phyloP scores from a whole-genome alignment of 768 basidiomycete genomes.

The Leccinum obscurum region DNA sequence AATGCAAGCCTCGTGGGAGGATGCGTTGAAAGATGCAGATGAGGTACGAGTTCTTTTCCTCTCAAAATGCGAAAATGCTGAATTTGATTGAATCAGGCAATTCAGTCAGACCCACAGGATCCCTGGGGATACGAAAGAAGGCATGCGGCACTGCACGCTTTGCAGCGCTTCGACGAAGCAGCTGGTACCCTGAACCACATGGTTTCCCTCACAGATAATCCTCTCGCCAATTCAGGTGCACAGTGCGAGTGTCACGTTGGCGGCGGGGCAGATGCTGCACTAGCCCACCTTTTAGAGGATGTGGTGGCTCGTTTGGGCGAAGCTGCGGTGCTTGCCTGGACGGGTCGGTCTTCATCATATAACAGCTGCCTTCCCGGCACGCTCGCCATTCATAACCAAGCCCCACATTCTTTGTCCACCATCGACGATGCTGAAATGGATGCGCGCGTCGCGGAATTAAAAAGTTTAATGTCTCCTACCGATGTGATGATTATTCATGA shows the following conservation, averaged over 20 bases:
- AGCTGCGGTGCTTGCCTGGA: constrained; percentile 11
- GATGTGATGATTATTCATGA: not conserved
- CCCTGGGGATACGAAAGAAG: constrained; percentile 3
- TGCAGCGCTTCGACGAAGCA: constrained; percentile 2
- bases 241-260: constrained; percentile 7
- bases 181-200: not conserved
- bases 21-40: constrained; percentile 16
- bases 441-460: not conserved
- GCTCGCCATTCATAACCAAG: not conserved
- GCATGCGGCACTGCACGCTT: constrained; percentile 1
- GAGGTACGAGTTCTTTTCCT: not conserved
- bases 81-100: not conserved
- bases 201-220: not conserved
- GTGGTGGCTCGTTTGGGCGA: constrained; percentile 6
- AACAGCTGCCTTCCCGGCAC: constrained; percentile 14
- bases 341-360: constrained; percentile 9
- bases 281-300: constrained; percentile 16
- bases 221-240: not conserved
- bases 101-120: not conserved
- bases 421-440: not conserved
- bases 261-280: not conserved
- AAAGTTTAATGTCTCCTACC: not conserved
- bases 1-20: not conserved
- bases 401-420: not conserved
- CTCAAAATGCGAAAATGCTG: not conserved